A percentile compares a stretch with the other conserved stretches of the same genome.
Evolutionary conservation across 345 rosid genomes (phyloP).

Genomic region (Reutealis trisperma): DNA sequence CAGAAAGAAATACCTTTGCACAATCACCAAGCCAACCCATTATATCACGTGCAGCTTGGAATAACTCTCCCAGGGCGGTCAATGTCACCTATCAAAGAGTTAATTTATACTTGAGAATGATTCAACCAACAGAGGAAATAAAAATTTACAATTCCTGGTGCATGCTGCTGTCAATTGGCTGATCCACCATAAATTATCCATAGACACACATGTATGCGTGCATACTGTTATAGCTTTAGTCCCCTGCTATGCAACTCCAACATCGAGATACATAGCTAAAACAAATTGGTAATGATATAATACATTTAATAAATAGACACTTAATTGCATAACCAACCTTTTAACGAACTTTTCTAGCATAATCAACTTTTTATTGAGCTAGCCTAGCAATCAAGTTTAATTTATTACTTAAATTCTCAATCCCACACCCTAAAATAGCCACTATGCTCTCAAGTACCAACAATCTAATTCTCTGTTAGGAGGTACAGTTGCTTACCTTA

Average conservation of each 20-base stretch:
- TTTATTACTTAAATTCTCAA: background rate
- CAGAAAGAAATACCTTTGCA: slow-evolving; percentile 60
- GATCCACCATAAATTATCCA: slow-evolving; percentile 1
- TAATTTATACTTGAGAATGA: slow-evolving; percentile 15
- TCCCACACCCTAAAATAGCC: background rate
- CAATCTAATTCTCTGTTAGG: background rate
- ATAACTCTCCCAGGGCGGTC: slow-evolving; percentile 86
- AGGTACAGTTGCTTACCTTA: slow-evolving; percentile 56
- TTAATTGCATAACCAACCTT: slow-evolving; percentile 9
- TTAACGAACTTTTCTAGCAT: background rate
- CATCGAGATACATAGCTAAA: background rate
- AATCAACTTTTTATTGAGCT: slow-evolving; percentile 4
- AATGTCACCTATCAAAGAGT: slow-evolving; percentile 65
- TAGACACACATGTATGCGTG: background rate
- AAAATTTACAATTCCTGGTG: background rate
- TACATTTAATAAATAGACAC: background rate
- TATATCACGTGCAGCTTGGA: slow-evolving; percentile 93
- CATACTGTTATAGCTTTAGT: background rate
- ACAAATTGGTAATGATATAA: background rate
- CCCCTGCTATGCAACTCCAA: background rate
- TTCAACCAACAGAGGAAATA: background rate
- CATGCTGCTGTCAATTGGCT: background rate
- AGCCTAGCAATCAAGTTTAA: slow-evolving; percentile 2
- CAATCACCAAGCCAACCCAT: slow-evolving; percentile 98
- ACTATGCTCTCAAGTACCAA: slow-evolving; percentile 5